phyloP scores from a whole-genome alignment of 2,329 filamentous ascomycete genomes.

The Aureobasidium sp. region DNA sequence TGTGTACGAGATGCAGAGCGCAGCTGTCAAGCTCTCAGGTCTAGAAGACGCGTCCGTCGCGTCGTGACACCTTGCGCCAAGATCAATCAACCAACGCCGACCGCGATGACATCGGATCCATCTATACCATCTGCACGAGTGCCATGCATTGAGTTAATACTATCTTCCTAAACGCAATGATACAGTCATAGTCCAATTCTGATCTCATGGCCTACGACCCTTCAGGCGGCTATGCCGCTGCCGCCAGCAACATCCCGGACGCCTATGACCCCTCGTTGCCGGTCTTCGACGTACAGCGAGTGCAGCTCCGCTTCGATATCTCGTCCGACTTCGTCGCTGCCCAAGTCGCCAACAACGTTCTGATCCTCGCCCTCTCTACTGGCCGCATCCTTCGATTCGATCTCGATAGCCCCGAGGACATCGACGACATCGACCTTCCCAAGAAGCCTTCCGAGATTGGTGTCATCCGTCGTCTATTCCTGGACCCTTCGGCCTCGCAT shows the following conservation, averaged over 20 bases:
- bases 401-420: slow-evolving; percentile 85
- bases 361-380: slow-evolving; percentile 85
- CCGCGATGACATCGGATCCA: background rate
- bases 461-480: slow-evolving; percentile 90
- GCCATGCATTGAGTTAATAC: background rate
- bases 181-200: background rate
- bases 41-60: background rate
- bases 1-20: background rate
- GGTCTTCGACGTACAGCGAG: slow-evolving; percentile 90
- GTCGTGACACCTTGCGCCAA: background rate
- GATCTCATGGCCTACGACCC: slow-evolving; percentile 18
- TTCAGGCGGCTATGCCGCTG: slow-evolving; percentile 21
- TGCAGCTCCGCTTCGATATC: slow-evolving; percentile 89
- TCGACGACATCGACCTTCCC: slow-evolving; percentile 93
- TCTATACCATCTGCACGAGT: background rate
- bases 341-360: slow-evolving; percentile 94
- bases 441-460: slow-evolving; percentile 88
- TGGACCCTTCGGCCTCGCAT: slow-evolving; percentile 94
- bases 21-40: background rate
- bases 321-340: slow-evolving; percentile 93
- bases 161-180: background rate
- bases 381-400: slow-evolving; percentile 91
- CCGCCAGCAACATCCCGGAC: slow-evolving; percentile 11
- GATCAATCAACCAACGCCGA: slow-evolving; percentile 4
- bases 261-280: slow-evolving; percentile 46